Conservation (phyloP, 371 early-diverging fungal species). For the Mortierella polycephala region DNA sequence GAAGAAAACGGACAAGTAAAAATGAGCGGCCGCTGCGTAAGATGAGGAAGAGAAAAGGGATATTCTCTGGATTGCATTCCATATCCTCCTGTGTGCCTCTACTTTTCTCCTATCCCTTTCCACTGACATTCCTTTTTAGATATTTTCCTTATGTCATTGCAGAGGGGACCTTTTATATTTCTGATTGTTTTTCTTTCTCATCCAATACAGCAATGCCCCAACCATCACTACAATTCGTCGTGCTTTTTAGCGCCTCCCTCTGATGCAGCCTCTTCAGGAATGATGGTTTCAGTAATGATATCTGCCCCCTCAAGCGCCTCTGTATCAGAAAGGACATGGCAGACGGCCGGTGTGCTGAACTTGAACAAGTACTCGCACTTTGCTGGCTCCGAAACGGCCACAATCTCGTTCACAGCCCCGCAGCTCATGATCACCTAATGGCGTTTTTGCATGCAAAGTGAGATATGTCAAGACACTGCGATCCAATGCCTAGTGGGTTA, state of each 20-base stretch:
- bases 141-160: background rate
- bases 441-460: background rate
- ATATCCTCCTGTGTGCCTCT: background rate
- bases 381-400: constrained; percentile 84
- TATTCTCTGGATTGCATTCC: background rate
- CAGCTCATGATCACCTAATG: constrained; percentile 66
- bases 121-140: background rate
- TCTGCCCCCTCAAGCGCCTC: constrained; percentile 1
- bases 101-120: constrained; percentile 2
- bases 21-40: background rate
- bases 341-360: constrained; percentile 83
- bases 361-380: constrained; percentile 92
- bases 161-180: background rate
- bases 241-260: constrained; percentile 10
- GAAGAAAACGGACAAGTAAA: no score
- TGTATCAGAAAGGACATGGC: constrained; percentile 46
- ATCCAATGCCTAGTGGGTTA: background rate
- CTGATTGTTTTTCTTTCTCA: background rate
- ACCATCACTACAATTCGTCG: constrained; percentile 28
- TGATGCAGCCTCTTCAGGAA: constrained; percentile 8
- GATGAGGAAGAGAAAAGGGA: constrained; percentile 2
- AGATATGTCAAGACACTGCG: background rate
- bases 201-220: background rate
- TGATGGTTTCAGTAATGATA: constrained; percentile 7
- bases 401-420: constrained; percentile 72